phyloP scores from a whole-genome alignment of 2,329 filamentous ascomycete genomes.

The Botrytis sinoallii region DNA sequence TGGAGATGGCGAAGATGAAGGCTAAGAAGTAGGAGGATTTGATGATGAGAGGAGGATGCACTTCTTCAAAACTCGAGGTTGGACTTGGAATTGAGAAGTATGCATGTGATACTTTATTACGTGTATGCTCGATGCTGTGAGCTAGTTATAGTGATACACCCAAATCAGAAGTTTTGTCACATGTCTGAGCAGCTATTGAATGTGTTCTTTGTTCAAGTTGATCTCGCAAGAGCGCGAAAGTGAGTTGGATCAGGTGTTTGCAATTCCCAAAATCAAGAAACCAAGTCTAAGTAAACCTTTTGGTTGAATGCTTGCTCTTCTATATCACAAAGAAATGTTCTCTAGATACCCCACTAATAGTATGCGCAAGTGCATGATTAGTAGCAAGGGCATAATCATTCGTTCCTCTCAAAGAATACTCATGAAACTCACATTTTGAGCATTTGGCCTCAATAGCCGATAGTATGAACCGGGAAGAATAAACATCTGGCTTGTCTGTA shows the following conservation, averaged over 20 bases:
- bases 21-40: not conserved
- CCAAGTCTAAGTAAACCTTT: not conserved
- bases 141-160: not conserved
- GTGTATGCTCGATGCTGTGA: too few species aligned
- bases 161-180: not conserved
- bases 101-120: not conserved
- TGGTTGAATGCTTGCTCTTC: not conserved
- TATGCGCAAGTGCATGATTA: not conserved
- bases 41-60: not conserved
- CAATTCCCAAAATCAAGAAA: not conserved
- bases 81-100: not conserved
- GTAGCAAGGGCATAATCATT: not conserved
- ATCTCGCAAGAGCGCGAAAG: too few species aligned
- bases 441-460: not conserved
- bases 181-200: not conserved
- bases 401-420: not conserved
- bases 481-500: too few species aligned
- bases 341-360: not conserved
- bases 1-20: conserved; percentile 15
- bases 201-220: not conserved
- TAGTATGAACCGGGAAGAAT: not conserved
- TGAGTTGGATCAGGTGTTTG: not conserved
- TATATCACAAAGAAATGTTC: not conserved
- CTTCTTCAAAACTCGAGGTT: not conserved
- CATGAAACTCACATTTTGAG: not conserved